Conservation (phyloP, 2,329 filamentous ascomycete species). For the Trichoderma koningiopsis region DNA sequence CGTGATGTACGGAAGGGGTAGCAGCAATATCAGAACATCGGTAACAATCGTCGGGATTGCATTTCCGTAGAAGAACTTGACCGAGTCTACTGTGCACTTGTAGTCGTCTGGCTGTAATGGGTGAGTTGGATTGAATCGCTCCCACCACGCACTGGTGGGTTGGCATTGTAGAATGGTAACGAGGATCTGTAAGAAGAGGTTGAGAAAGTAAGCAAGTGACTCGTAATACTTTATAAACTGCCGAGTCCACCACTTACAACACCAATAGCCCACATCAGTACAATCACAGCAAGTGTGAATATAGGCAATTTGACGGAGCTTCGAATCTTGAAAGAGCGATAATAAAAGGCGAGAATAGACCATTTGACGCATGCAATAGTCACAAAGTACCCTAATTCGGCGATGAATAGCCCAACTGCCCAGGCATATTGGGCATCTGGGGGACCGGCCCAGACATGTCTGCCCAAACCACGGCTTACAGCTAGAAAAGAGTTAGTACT, state of each 20-base stretch:
- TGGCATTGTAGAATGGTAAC: slow-evolving; percentile 30
- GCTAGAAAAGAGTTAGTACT: slow-evolving; percentile 19
- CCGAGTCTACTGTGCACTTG: slow-evolving; percentile 28
- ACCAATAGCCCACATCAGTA: slow-evolving; percentile 30
- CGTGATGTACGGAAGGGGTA: slow-evolving; percentile 37
- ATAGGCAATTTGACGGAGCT: slow-evolving; percentile 30
- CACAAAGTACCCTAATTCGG: slow-evolving; percentile 31
- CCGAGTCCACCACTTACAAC: slow-evolving; percentile 28
- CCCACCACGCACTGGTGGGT: slow-evolving; percentile 30
- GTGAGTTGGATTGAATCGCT: slow-evolving; percentile 27
- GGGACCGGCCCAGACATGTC: slow-evolving; percentile 32
- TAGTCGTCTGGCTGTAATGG: slow-evolving; percentile 26
- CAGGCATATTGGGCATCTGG: slow-evolving; percentile 29
- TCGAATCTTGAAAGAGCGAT: slow-evolving; percentile 32
- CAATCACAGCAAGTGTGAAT: slow-evolving; percentile 26
- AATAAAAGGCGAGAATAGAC: slow-evolving; percentile 34
- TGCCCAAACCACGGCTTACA: slow-evolving; percentile 30
- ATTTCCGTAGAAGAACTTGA: slow-evolving; percentile 35
- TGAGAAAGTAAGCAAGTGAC: background rate
- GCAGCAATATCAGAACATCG: slow-evolving; percentile 34
- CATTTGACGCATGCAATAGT: slow-evolving; percentile 30
- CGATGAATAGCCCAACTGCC: slow-evolving; percentile 31
- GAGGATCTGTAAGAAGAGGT: slow-evolving; percentile 23
- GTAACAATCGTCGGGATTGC: slow-evolving; percentile 35
- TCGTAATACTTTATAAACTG: too few relatives aligned